Base-by-base conservation (phyloP, 768 basidiomycete species). In the Agrocybe pediades region DNA sequence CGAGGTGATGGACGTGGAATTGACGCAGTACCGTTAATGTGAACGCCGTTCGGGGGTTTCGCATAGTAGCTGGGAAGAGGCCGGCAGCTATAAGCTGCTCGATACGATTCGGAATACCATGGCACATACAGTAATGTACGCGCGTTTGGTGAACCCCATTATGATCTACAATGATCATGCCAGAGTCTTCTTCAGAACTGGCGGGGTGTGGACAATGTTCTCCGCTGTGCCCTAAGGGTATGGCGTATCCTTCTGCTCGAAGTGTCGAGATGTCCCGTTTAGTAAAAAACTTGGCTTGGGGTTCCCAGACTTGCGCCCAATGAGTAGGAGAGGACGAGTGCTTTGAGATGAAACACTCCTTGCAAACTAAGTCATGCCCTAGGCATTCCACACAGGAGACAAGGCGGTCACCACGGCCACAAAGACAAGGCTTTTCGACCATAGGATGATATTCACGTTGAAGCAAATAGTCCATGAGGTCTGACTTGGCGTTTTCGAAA, bases 61-160 rank as follows among this genome's bases (percentile, higher is more conserved):
- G 23, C 0, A 61, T 40, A 2, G 67, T 66, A 0, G 67, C 62
- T 29, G 68, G 68, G 39, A 70, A 68, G 0, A 70, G 44, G 2
- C 54, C 11, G 0, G 59, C 46, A 5, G 53, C 26, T 13, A 64
- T 40, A 5, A 70, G 53, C 25, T 70, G 68, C 9, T 45, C 40
- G 13, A 51, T 15, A 29, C 57, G 53, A n/a, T 55, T 45, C 5
- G 51, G 49, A 0, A 33, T 40, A 6, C 17, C 29, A n/a, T n/a
- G n/a, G 42, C 67, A 68, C 16, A 42, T 36, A 25, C 67, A 68
- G 25, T 62, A 66, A 2, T 41, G 55, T 16, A 68, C 23, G 2
- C 25, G 30, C 0, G 57, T 63, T 4, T 48, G 30, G 51, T 67
- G 66, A 6, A 68, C 49, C 0, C 67, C 64, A 41, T 68, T 68